Evolutionary conservation across 345 rosid species (phyloP), one percentile per base, ranked within the genome.

Genomic region (Luvunga scandens): DNA sequence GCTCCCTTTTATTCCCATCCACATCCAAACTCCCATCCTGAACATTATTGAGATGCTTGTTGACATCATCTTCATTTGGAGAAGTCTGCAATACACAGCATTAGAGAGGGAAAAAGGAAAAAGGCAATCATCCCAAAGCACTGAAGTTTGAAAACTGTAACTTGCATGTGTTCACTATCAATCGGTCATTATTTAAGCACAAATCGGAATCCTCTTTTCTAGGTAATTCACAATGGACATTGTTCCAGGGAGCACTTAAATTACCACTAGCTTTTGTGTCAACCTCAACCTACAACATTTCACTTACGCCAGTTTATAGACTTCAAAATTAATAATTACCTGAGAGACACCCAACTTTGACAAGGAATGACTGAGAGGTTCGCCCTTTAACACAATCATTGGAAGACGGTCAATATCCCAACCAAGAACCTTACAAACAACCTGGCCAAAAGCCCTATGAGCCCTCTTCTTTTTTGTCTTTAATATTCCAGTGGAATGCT

Each of bases 341-440:
- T 72, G 80, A 25, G 72, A 19, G 63, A 39, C 71, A 67, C 78
- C 69, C 69, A 31, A 66, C 53, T 67, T 80, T 24, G 21, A 57
- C 59, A 81, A 27, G 48, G 83, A 77, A 25, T 9, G 76, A 64
- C 84, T 31, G 19, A 83, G 83, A 70, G 87, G 87, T 81, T 77
- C 75, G 1, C 82, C 82, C 76, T 87, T 90, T 22, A 67, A 28
- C 33, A 84, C 83, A 79, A 86, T 77, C 14, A 34, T 55, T 25
- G 92, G 89, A 77, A 87, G 84, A 78, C 76, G 72, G 36, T 81
- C 80, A 72, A 86, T 57, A 74, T 91, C 96, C 94, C 97, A 93
- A 36, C 91, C 94, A 80, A 94, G 84, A 85, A 94, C 93, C 86
- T 81, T 86, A 59, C 94, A 94, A 38, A 93, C 78, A 75, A 90